A percentile compares a stretch with the other conserved stretches of the same genome.
Evolutionary conservation across 805 yeast genomes (phyloP).

Genomic region (Candida multigemmis): DNA sequence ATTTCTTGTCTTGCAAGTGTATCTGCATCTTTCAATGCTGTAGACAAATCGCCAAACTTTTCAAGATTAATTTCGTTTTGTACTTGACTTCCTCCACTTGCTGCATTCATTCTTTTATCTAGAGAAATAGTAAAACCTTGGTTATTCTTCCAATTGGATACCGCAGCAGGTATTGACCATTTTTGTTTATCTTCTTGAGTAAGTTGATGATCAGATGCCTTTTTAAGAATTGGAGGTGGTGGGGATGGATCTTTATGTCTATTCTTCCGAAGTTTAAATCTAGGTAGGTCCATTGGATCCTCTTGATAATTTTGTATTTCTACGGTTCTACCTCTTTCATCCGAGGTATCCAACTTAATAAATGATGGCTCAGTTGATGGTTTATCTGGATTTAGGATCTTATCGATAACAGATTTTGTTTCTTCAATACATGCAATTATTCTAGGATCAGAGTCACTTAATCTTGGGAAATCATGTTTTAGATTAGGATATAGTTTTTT

Average conservation of each 20-base stretch:
- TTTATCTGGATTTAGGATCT: constrained; percentile 35
- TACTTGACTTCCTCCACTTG: constrained; percentile 24
- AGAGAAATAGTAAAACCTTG: constrained; percentile 79
- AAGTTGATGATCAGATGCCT: constrained; percentile 34
- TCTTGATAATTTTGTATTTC: constrained; percentile 57
- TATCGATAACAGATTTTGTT: constrained; percentile 50
- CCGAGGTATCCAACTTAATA: constrained; percentile 11
- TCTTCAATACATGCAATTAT: constrained; percentile 38
- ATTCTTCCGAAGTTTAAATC: constrained; percentile 62
- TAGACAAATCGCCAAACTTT: constrained; percentile 53
- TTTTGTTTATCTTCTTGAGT: constrained; percentile 65
- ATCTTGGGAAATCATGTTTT: constrained; percentile 29
- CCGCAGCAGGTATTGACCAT: constrained; percentile 87
- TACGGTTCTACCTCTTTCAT: constrained; percentile 31
- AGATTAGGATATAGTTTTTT: constrained; percentile 31
- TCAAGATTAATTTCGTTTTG: constrained; percentile 37
- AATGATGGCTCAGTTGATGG: constrained; percentile 27
- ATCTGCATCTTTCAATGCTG: constrained; percentile 65
- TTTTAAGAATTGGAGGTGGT: constrained; percentile 51
- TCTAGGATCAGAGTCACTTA: constrained; percentile 31
- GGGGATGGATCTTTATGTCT: constrained; percentile 56
- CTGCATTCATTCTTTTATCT: constrained; percentile 61
- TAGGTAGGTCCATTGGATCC: constrained; percentile 86
- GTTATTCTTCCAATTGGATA: constrained; percentile 94
- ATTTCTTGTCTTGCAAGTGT: constrained; percentile 11